Evolutionary conservation across 441 rosid species (phyloP), one percentile per base, ranked within the genome.

Genomic region (Euphorbia schlechtendalii): DNA sequence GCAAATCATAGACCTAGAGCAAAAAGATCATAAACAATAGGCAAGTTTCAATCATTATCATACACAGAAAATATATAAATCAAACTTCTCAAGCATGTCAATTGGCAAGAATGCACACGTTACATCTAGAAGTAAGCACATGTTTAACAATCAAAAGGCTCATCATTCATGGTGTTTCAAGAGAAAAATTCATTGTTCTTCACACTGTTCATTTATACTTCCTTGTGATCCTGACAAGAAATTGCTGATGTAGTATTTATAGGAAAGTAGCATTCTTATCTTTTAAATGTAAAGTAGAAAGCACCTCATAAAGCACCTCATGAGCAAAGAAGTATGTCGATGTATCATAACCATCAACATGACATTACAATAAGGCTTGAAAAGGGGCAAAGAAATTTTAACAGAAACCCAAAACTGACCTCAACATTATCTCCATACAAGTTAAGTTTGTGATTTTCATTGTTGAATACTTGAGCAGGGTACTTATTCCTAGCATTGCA

Each of bases 391-490:
- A 28, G 59, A 57, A 28, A 53, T 10, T 63, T 38, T 45, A 34
- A 59, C 25, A 27, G 41, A 71, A 34, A 70, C 17, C 51, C 36
- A 53, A 70, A 43, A 78, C 76, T 65, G 59, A 89, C 99, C 96
- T 95, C 97, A 54, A 91, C 96, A 62, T 95, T 95, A 78, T 95
- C 98, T 56, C 99, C 99, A 62, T 95, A 95, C 30, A 95, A 81
- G 76, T 95, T 95, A 73, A 88, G 92, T 53, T 85, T 76, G 64
- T 91, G 99, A 74, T 95, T 91, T 69, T 95, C 97, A 67, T 89
- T 95, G 79, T 91, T 95, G 75, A 95, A 95, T 64, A 91, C 99
- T 82, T 95, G 98, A 34, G 99, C 99, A 59, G 98, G 99, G 63
- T 82, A 88, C 76, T 89, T 86, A 71, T 91, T 95, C 81, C 99